Base-by-base conservation (phyloP, 1,284 basidiomycete species). In the Puccinia coronata region DNA sequence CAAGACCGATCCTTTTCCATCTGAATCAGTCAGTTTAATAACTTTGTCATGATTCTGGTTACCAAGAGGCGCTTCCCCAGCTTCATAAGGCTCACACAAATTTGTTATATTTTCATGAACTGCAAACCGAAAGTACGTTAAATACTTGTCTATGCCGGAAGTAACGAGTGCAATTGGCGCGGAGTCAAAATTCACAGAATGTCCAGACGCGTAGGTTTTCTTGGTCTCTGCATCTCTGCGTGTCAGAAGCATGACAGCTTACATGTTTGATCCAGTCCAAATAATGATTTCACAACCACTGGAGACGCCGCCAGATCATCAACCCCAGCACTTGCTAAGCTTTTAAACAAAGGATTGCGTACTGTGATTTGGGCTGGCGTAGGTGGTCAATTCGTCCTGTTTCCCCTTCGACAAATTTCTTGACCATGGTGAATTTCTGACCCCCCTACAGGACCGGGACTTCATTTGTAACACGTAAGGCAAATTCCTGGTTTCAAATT, bases 281-380 rank as follows among this genome's bases (percentile, higher is more conserved):
- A 36, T 9, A 16, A 55, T 28, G 61, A 74, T 73, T 74, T 81
- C 34, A 74, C 31, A 39, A 63, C 72, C 47, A 81, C 71, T 39
- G 80, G 80, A 49, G 80, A 81, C 61, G 59, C 34, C 18, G 53
- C 61, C 6, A 71, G 80, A 18, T 65, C 71, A 11, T 65, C 80
- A 34, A 67, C 55, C n/a, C 72, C 80, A 36, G 39, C 80, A 14
- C 59, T 81, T 14, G 61, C 61, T 39, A 81, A 69, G 63, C 59
- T 81, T 69, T 31, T 81, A 14, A 67, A 81, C 55, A 59, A 67
- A 55, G 80, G 80, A 20, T 75, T 81, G 51, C 70, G 49, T 23
- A 81, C 80, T 57, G 49, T 81, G 28, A 81, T 81, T 43, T 81
- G 80, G 80, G 80, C 72, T 41, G 80, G 80, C n/a, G 80, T 81